Base-by-base conservation (phyloP, 306 rosid species). In the Hippophae gyantsensis region DNA sequence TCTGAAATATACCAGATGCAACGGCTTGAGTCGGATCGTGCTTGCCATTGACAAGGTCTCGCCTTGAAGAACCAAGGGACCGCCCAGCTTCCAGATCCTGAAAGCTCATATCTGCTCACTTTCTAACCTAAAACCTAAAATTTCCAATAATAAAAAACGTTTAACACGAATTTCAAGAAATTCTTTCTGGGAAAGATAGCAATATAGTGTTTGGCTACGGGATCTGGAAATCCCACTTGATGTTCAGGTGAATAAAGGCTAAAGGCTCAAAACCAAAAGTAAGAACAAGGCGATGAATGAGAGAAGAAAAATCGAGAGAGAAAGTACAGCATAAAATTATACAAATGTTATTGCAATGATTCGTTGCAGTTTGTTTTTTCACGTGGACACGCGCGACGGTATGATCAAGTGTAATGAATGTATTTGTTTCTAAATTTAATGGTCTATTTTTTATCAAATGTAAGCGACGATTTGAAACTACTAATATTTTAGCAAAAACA, bases 1-100 rank as follows among this genome's bases (percentile, higher is more conserved):
- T 90, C 96, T 90, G 97, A 66, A 90, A 90, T n/a, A 90, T 72
- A 45, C 97, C 97, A 7, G 97, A 74, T 18, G 97, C 96, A 27
- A 90, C 92, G 60, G 96, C 97, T 42, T 90, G 97, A 13, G 95
- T 90, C 8, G 97, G 89, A 67, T 89, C 83, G 48, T 80, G 93
- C 61, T 84, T 84, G 54, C 87, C 89, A 79, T 80, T 82, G 69
- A 72, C 26, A 14, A 74, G 78, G 67, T 69, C 78, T 49, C 92
- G 82, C 62, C 96, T 76, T 13, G 86, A 79, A 56, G 72, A 65
- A 61, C 69, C 85, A 68, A 70, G 73, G 10, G 89, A 76, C 55
- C 93, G 81, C 23, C 96, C 92, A 13, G 89, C 73, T 74, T 90
- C 92, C 53, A 90, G 66, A 73, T 90, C 97, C 78, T 76, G 97